Base-by-base conservation (phyloP, 2,329 filamentous ascomycete species). In the Pestalotiopsis sp. region DNA sequence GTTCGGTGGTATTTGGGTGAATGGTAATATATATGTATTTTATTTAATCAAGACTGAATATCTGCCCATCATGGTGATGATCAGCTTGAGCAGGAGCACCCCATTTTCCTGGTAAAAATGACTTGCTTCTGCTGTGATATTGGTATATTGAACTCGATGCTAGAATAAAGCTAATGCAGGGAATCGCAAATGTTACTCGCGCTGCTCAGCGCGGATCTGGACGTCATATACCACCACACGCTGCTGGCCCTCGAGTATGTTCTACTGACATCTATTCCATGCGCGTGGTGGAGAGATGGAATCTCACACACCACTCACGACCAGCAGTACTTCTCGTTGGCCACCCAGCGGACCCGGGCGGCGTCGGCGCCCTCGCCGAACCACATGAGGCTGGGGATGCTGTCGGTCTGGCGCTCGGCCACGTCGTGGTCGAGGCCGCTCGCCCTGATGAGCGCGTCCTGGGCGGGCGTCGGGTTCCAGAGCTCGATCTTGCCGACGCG, bases 281-380 rank as follows among this genome's bases (percentile, higher is more conserved):
- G 17, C 17, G 17, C 11, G 45, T 23, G 20, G 17, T 9, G 2
- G 7, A 9, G 9, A 52, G 45, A 52, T 20, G n/a, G n/a, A n/a
- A 20, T 4, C 27, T n/a, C 7, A 7, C 14, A 52, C 17, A n/a
- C 62, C n/a, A 23, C 72, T 82, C 77, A 95, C 77, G 91, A 93
- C 92, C 92, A 95, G 1, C 85, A 91, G 80, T 88, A 94, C 81
- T 93, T 94, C 80, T 95, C 92, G 75, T 92, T 93, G 13, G 85
- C 87, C 64, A 93, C 80, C 92, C 93, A 95, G 64, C 92, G 88
- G 5, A 93, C 80, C 27, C 87, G 82, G 5, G 84, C 82, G 1
- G 78, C 82, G 1, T 81, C 75, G 31, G 31, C 31, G 4, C 84
- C 87, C 1, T 83, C 79, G 2, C 88, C 90, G 74, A 92, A 91